A percentile compares a stretch with the other conserved stretches of the same genome.
Conservation (phyloP, 2,329 filamentous ascomycete genomes). For the Pseudogymnoascus sp. region DNA sequence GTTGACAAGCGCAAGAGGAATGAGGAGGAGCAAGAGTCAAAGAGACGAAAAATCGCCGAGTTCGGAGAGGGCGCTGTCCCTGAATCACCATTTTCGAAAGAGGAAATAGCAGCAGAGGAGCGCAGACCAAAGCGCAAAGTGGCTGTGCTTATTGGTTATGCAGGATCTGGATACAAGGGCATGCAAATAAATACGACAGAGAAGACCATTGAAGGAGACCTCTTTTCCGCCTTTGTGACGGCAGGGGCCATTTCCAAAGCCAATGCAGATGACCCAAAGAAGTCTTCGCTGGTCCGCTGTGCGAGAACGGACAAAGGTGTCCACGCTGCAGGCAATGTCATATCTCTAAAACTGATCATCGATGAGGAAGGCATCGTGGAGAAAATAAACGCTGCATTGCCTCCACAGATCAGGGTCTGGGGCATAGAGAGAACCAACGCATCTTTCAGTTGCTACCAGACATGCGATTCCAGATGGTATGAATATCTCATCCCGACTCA, state of each 20-base stretch:
- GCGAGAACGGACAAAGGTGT: slow-evolving; percentile 97
- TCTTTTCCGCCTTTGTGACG: slow-evolving; percentile 85
- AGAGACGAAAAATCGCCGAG: slow-evolving; percentile 47
- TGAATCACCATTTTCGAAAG: slow-evolving; percentile 52
- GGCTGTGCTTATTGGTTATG: slow-evolving; percentile 90
- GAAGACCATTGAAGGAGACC: slow-evolving; percentile 91
- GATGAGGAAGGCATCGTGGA: slow-evolving; percentile 82
- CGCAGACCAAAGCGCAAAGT: slow-evolving; percentile 93
- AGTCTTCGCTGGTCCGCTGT: slow-evolving; percentile 88
- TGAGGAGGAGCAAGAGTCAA: slow-evolving; percentile 44
- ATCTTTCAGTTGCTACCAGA: slow-evolving; percentile 88
- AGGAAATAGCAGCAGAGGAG: slow-evolving; percentile 82
- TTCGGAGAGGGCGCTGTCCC: slow-evolving; percentile 30
- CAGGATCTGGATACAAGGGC: slow-evolving; percentile 92
- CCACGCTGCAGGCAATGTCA: slow-evolving; percentile 90
- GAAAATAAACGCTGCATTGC: slow-evolving; percentile 83
- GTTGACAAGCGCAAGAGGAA: slow-evolving; percentile 47
- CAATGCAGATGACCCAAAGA: slow-evolving; percentile 94
- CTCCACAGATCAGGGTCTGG: slow-evolving; percentile 90
- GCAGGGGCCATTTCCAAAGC: slow-evolving; percentile 93
- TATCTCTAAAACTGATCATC: slow-evolving; percentile 91
- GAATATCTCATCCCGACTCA: slow-evolving; percentile 95
- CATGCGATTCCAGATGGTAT: slow-evolving; percentile 93
- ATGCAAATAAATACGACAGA: slow-evolving; percentile 83
- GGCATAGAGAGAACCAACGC: slow-evolving; percentile 85